Evolutionary conservation across 2,329 filamentous ascomycete species (phyloP).

Genomic region (Colletotrichum shisoi): DNA sequence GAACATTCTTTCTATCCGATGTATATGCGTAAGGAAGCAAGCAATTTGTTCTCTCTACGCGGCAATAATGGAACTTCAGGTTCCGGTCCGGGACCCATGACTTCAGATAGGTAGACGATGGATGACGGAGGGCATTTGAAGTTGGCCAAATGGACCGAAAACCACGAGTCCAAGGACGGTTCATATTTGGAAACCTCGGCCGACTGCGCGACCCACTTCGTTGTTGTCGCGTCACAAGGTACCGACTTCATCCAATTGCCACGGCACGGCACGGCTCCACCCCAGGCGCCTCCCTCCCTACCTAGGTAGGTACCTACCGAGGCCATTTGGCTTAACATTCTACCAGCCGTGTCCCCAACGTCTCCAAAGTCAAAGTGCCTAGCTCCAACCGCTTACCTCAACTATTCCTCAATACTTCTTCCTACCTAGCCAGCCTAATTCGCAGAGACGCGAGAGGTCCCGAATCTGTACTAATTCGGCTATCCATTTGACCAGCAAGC

Average conservation of each 20-base stretch:
- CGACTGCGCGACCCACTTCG: constrained; percentile 14
- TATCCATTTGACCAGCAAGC: constrained; percentile 2
- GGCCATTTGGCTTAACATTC: neutral
- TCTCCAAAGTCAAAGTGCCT: neutral
- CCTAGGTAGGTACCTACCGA: too few species aligned
- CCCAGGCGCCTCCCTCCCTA: neutral
- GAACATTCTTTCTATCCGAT: constrained; percentile 43
- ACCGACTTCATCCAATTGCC: constrained; percentile 6
- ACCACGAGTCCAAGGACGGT: neutral
- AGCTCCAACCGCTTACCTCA: neutral
- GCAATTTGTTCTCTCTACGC: neutral
- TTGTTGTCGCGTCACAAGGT: constrained; percentile 23
- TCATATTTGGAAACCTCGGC: constrained; percentile 27
- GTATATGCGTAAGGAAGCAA: neutral
- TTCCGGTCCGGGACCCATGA: too few species aligned
- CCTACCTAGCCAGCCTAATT: neutral
- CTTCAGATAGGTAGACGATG: neutral
- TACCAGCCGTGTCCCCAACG: neutral
- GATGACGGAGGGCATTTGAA: neutral
- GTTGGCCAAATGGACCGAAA: constrained; percentile 5
- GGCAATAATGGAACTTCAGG: neutral
- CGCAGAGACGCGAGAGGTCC: neutral
- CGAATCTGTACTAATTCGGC: neutral
- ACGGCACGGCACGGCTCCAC: neutral
- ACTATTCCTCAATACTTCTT: neutral